Conservation (phyloP, 352 stramenopile species). For the Pythium dissotocum region DNA sequence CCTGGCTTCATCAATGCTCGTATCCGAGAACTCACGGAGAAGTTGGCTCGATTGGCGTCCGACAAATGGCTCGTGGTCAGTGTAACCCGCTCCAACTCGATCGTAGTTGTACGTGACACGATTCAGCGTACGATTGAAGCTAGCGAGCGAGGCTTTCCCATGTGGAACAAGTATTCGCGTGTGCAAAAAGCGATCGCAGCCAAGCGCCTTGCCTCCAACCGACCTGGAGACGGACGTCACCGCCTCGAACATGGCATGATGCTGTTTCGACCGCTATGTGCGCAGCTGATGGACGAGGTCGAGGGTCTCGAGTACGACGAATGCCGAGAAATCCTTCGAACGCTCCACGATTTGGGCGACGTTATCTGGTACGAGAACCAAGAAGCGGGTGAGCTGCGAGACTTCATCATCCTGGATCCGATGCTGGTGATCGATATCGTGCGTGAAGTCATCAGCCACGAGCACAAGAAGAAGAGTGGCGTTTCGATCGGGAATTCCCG, state of each 20-base stretch:
- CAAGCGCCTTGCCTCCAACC: not conserved
- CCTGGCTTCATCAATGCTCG: too few species aligned
- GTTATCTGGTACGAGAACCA: slow-evolving; percentile 23
- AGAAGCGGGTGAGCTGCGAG: not conserved
- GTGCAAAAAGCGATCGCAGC: not conserved
- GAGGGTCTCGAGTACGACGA: slow-evolving; percentile 10
- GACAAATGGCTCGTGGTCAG: too few species aligned
- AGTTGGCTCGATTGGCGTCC: too few species aligned
- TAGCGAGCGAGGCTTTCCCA: not conserved
- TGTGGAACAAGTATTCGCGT: not conserved
- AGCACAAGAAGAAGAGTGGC: not conserved
- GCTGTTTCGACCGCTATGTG: not conserved
- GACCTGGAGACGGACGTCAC: not conserved
- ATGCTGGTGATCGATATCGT: slow-evolving; percentile 32
- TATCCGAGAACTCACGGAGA: too few species aligned
- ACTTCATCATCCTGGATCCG: slow-evolving; percentile 15
- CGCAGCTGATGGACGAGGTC: slow-evolving; percentile 5
- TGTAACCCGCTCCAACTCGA: too few species aligned
- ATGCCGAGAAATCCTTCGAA: slow-evolving; percentile 3
- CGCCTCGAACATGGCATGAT: slow-evolving; percentile 7
- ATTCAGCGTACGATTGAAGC: too few species aligned
- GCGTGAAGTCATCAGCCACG: not conserved
- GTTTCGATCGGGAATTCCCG: not conserved
- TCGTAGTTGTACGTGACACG: too few species aligned
- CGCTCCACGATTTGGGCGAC: slow-evolving; percentile 21